These are phyloP conservation scores for Alternaria metachromatica DNA, from an alignment of 2,329 filamentous ascomycete species.

Conservation along the genomic window DNA sequence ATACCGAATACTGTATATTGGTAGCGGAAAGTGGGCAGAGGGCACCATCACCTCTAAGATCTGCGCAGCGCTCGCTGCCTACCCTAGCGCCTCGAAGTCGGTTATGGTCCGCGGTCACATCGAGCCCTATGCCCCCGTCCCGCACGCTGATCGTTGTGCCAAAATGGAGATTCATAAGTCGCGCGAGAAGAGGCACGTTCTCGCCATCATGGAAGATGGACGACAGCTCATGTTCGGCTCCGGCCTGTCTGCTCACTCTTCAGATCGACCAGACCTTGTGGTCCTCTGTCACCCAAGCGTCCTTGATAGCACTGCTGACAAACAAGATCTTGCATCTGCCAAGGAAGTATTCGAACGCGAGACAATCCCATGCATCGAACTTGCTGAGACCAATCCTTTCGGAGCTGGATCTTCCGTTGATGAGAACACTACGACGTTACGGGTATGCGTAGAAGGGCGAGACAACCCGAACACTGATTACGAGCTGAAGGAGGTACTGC, in stretches of 20 bases:
- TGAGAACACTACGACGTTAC: slow-evolving; percentile 28
- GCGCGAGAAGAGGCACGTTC: slow-evolving; percentile 13
- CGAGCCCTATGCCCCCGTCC: slow-evolving; percentile 38
- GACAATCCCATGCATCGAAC: slow-evolving; percentile 39
- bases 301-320: slow-evolving; percentile 15
- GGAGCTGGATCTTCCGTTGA: slow-evolving; percentile 27
- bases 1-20: slow-evolving; percentile 45
- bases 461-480: slow-evolving; percentile 27
- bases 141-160: slow-evolving; percentile 38
- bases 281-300: slow-evolving; percentile 39
- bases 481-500: slow-evolving; percentile 38
- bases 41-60: slow-evolving; percentile 39
- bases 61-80: slow-evolving; percentile 39
- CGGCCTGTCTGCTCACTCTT: slow-evolving; percentile 6
- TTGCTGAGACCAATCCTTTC: slow-evolving; percentile 38
- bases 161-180: slow-evolving; percentile 19
- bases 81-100: slow-evolving; percentile 41
- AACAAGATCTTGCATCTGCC: slow-evolving; percentile 28
- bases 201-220: slow-evolving; percentile 33
- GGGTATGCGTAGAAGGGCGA: slow-evolving; percentile 42
- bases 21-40: slow-evolving; percentile 39
- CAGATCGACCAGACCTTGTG: slow-evolving; percentile 36
- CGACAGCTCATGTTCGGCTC: slow-evolving; percentile 29
- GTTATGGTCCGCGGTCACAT: slow-evolving; percentile 45
- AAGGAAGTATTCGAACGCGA: slow-evolving; percentile 31